Conservation (phyloP, 1,284 basidiomycete genomes). For the Schizopora paradoxa region DNA sequence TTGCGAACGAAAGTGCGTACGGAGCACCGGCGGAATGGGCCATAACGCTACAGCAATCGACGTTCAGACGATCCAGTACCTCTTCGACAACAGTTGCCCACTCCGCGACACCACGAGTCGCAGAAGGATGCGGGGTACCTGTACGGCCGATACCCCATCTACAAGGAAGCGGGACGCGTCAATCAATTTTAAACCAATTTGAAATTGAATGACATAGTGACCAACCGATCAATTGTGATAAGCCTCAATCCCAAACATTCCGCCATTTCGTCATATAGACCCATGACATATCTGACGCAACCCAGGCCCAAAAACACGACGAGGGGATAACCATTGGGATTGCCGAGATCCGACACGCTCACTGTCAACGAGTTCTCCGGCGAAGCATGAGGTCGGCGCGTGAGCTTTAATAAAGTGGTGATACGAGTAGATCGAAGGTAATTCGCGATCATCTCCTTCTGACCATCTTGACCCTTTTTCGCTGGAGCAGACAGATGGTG, state of each 20-base stretch:
- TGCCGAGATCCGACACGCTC: slow-evolving; percentile 89
- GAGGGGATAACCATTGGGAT: slow-evolving; percentile 76
- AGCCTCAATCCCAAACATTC: slow-evolving; percentile 79
- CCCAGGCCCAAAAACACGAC: slow-evolving; percentile 91
- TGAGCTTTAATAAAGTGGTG: slow-evolving; percentile 77
- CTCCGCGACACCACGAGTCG: slow-evolving; percentile 73
- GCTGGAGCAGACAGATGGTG: slow-evolving; percentile 6
- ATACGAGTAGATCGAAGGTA: slow-evolving; percentile 82
- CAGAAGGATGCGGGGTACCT: slow-evolving; percentile 58
- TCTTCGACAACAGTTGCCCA: slow-evolving; percentile 91
- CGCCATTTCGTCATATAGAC: slow-evolving; percentile 95
- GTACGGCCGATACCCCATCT: slow-evolving; percentile 94
- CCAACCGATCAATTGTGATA: slow-evolving; percentile 89
- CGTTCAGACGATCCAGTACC: slow-evolving; percentile 75
- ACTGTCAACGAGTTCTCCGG: slow-evolving; percentile 72
- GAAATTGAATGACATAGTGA: slow-evolving; percentile 10
- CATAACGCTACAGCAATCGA: slow-evolving; percentile 82
- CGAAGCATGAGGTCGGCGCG: slow-evolving; percentile 73
- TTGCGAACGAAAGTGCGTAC: slow-evolving; percentile 86
- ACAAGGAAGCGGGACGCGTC: slow-evolving; percentile 5
- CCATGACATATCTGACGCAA: slow-evolving; percentile 91
- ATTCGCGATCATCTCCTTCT: slow-evolving; percentile 69
- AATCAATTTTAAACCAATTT: slow-evolving; percentile 5
- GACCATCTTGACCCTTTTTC: slow-evolving; percentile 30
- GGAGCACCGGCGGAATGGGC: slow-evolving; percentile 97